Base-by-base conservation (phyloP, 208 protist genomes). In the Leishmania braziliensis region DNA sequence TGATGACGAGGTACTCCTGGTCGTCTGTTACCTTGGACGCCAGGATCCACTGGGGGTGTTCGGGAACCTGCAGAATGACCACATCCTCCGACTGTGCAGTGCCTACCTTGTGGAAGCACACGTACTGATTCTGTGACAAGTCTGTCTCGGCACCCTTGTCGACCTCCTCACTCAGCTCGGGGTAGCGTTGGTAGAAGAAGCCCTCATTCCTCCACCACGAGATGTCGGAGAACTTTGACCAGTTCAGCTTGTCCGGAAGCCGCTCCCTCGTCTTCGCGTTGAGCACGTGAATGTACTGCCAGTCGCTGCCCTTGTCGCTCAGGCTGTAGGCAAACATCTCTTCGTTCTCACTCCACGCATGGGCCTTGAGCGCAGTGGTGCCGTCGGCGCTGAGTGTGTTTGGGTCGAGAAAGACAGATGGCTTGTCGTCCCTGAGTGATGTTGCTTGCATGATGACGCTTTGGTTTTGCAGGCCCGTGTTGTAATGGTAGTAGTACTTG, bases 111-210 rank as follows among this genome's bases (percentile, higher is more conserved):
- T 99, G 97, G 84, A 98, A 99, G 81, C 94, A 98, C 8, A 98
- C 76, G 82, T 88, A 94, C 56, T 91, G 84, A 80, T 98, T 88
- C 81, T 92, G 80, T 46, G 91, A 89, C 12, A 60, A 83, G 83
- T 97, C 93, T 58, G 94, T 97, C 84, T 99, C 96, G 9, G 92
- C 93, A n/a, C 95, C 96, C 72, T 93, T 91, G 84, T 97, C 95
- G 16, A 69, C 81, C 33, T 85, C 85, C 33, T 91, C 93, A 20
- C 60, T 62, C 9, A 96, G 85, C 29, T 86, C 87, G 23, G 91
- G 91, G 80, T 93, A 99, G 83, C 95, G 91, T 39, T 89, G 90
- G 88, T 99, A 99, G 86, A 98, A 99, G 81, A 99, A 98, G 66
- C 98, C 98, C 1, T 89, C 66, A 81, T 96, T 91, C 39, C 75